Evolutionary conservation across 495 filamentous ascomycete genomes (phyloP), one percentile per base, ranked within the genome.

Genomic region (Podospora comata): DNA sequence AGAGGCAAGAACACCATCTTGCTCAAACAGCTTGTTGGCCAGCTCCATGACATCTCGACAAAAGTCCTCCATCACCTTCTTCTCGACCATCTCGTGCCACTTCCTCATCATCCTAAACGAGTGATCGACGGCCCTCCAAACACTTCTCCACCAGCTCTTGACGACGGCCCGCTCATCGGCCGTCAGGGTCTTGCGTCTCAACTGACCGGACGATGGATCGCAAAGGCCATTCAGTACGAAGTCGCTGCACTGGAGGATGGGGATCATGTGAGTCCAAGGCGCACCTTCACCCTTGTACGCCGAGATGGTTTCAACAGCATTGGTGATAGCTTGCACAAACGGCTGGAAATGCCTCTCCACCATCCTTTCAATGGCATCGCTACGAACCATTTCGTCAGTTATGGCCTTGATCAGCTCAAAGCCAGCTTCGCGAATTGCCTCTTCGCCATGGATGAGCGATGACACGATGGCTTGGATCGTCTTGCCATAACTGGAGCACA

Each of bases 1-100:
- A 64, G 87, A 88, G 0, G 90, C 85, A 73, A 97, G 85, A 54
- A 96, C 85, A 63, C 85, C 87, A 79, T 93, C 94, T 70, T 96
- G 88, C 64, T 90, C 88, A 72, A 98, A 91, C 3, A 97, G 82
- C 23, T 85, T 85, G 73, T 97, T 91, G 2, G 93, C 93, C 72
- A 97, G 91, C 70, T 97, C 91, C 83, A 98, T 98, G 30, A 90
- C 89, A 72, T 97, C 92, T 69, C 95, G 87, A 73, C 92, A 95
- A 71, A 98, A 97, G 62, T 98, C 91, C 74, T 90, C 87, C 91
- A 99, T 91, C 27, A 84, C 80, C 18, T 83, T 78, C 77, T 91
- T 92, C 30, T 94, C 89, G 66, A 84, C 78, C 11, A 86, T 85
- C 26, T 85, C 78, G 63, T 88, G 88, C 94, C 95, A 99, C 4